These are phyloP conservation scores for Drechslerella dactyloides DNA, from an alignment of 2,329 filamentous ascomycete species.

Conservation along the genomic window DNA sequence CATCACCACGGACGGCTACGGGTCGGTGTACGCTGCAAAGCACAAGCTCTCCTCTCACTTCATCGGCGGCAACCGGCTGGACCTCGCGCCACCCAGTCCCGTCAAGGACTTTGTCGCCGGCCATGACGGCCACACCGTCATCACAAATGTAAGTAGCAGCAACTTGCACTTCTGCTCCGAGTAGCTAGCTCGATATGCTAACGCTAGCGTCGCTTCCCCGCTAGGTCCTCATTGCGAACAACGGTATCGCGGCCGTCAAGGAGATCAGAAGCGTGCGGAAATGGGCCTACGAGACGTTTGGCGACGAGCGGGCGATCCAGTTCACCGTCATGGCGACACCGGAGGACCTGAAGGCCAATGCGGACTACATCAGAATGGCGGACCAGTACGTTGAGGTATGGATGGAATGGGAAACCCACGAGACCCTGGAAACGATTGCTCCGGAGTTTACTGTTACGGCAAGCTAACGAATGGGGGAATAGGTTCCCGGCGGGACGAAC, in stretches of 20 bases:
- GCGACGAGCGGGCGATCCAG: conserved; percentile 96
- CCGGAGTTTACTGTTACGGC: not conserved
- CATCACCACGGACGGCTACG: conserved; percentile 62
- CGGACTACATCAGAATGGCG: conserved; percentile 99
- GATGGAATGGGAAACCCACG: conserved; percentile 13
- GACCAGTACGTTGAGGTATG: conserved; percentile 93
- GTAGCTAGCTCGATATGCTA: conserved; percentile 9
- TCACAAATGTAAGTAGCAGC: conserved; percentile 79
- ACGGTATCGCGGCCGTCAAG: conserved; percentile 99
- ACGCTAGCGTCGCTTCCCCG: conserved; percentile 4
- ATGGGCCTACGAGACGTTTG: conserved; percentile 99
- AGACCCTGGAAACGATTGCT: conserved; percentile 4
- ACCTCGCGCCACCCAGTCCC: conserved; percentile 78
- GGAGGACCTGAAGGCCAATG: conserved; percentile 95
- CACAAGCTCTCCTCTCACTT: conserved; percentile 89
- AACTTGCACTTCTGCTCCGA: not conserved
- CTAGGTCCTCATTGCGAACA: conserved; percentile 98
- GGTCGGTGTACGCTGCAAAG: conserved; percentile 76
- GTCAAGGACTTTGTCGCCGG: conserved; percentile 95
- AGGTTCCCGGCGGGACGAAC: conserved; percentile 95
- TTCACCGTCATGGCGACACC: conserved; percentile 99
- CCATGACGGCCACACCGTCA: conserved; percentile 94
- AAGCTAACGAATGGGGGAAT: conserved; percentile 36
- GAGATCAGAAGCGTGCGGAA: conserved; percentile 98
- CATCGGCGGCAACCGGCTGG: conserved; percentile 89